Evolutionary conservation across 305 asterid species (phyloP).

Genomic region (Fraxinus sp.): DNA sequence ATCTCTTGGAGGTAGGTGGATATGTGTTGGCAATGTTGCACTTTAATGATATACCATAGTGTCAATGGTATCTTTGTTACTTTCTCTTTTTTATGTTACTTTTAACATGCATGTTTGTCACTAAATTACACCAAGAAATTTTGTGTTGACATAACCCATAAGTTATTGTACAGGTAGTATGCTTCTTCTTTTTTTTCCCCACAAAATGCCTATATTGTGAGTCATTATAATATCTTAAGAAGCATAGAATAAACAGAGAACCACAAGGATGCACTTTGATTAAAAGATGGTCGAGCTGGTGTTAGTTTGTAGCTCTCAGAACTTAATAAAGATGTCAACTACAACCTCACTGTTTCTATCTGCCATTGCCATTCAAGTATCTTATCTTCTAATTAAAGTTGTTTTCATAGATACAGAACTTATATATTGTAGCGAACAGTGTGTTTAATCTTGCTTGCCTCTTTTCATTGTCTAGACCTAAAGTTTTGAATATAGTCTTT

Average conservation of each 20-base stretch:
- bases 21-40: conserved; percentile 10
- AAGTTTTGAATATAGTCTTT: neutral
- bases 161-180: neutral
- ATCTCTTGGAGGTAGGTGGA: conserved; percentile 74
- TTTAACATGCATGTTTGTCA: conserved; percentile 5
- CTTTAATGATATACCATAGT: neutral
- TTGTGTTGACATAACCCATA: neutral
- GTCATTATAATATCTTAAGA: neutral
- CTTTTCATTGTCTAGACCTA: neutral
- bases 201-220: conserved; percentile 1
- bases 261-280: neutral
- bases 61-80: conserved; percentile 2
- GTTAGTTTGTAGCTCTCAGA: neutral
- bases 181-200: neutral
- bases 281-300: neutral
- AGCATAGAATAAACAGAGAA: neutral
- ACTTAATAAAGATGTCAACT: neutral
- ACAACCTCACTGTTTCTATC: neutral
- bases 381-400: neutral
- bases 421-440: neutral
- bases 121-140: conserved; percentile 6
- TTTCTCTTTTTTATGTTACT: neutral
- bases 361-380: neutral
- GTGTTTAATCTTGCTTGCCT: neutral
- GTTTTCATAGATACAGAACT: neutral